Percentiles rank a stretch among this genome's conserved stretches.
Evolutionary conservation across 116 monocot genomes (phyloP).

Genomic region (Iris pallida): DNA sequence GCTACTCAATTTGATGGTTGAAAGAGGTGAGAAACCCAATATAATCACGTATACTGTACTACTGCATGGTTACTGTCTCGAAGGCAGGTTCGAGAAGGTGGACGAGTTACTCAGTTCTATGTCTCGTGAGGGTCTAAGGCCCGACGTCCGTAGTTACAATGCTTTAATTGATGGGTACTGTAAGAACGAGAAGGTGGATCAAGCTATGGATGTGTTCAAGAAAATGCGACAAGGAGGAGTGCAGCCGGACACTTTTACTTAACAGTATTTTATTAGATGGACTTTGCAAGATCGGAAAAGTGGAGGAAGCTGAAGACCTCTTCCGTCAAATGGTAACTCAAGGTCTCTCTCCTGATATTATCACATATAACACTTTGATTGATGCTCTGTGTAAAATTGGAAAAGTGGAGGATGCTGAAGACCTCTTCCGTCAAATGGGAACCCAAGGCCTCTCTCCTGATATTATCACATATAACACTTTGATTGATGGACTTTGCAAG

Average conservation of each 20-base stretch:
- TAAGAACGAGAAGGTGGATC: conserved; percentile 17
- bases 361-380: too few species aligned
- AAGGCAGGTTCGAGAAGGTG: conserved; percentile 19
- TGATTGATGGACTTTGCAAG: too few species aligned
- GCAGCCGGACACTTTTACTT: conserved; percentile 17
- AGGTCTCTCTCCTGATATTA: too few species aligned
- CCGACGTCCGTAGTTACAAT: conserved; percentile 30
- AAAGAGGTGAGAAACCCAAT: conserved; percentile 1
- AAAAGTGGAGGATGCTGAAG: too few species aligned
- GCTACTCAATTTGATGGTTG: conserved; percentile 1
- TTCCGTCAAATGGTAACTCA: too few species aligned
- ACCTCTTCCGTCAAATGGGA: too few species aligned
- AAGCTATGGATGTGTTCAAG: conserved; percentile 13
- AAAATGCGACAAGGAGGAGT: conserved; percentile 13
- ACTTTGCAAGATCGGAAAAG: too few species aligned
- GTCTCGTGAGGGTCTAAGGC: conserved; percentile 13
- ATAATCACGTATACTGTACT: neutral
- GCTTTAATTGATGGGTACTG: conserved; percentile 36
- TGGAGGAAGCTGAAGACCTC: too few species aligned
- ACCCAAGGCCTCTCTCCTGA: too few species aligned
- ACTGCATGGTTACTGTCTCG: conserved; percentile 11
- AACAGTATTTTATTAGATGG: conserved; percentile 7
- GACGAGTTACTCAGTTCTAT: conserved; percentile 27
- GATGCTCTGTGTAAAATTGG: too few species aligned
- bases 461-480: too few species aligned